A percentile compares a stretch with the other conserved stretches of the same genome.
phyloP scores from a whole-genome alignment of 2,329 filamentous ascomycete genomes.

The Aspergillus ochraceus region DNA sequence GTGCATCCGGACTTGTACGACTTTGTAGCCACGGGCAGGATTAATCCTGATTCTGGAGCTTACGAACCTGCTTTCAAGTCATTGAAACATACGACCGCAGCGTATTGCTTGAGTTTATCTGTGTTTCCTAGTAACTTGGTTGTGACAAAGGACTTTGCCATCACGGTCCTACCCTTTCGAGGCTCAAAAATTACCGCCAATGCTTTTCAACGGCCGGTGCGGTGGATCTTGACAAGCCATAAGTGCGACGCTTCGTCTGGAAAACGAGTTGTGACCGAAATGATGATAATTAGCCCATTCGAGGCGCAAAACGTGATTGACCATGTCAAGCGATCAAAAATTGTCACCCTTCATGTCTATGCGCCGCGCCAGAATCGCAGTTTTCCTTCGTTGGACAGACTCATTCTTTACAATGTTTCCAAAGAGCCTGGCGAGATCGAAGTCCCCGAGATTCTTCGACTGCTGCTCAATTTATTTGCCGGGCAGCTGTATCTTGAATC shows the following conservation, averaged over 20 bases:
- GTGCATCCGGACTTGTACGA: constrained; percentile 46
- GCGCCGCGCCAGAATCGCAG: constrained; percentile 45
- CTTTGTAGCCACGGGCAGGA: constrained; percentile 42
- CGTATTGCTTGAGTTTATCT: too few relatives aligned
- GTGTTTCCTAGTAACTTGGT: constrained; percentile 48
- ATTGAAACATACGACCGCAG: too few relatives aligned
- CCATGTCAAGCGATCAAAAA: not conserved
- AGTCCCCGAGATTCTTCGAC: constrained; percentile 30
- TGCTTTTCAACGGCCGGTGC: constrained; percentile 53
- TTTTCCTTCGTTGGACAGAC: constrained; percentile 44
- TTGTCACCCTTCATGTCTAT: constrained; percentile 51
- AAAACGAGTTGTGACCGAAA: constrained; percentile 7
- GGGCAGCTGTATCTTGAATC: constrained; percentile 65
- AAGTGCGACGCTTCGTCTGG: not conserved
- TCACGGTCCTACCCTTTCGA: constrained; percentile 40
- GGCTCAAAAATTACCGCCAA: constrained; percentile 36
- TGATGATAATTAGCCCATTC: constrained; percentile 61
- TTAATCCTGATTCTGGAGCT: constrained; percentile 28
- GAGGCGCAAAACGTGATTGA: constrained; percentile 50
- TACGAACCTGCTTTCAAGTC: constrained; percentile 53
- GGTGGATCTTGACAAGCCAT: constrained; percentile 52
- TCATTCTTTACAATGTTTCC: constrained; percentile 48
- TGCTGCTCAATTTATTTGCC: constrained; percentile 64
- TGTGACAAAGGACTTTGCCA: constrained; percentile 54
- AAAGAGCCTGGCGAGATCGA: constrained; percentile 12